Evolutionary conservation across 225 moss, liverwort and hornwort species (phyloP), one percentile per base, ranked within the genome.

Genomic region (Sphagnum contortum): DNA sequence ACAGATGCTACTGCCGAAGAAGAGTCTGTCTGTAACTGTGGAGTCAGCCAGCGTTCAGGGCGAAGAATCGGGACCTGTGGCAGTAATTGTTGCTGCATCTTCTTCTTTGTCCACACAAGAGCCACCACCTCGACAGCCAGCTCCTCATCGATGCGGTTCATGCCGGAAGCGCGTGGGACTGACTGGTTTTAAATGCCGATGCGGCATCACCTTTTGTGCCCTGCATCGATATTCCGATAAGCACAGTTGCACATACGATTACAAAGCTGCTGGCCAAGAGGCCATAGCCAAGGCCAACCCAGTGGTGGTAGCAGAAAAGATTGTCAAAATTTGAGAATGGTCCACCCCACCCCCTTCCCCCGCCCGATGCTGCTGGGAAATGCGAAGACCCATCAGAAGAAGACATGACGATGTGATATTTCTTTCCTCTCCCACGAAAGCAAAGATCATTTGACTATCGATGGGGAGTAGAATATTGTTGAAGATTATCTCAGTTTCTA

Each of bases 251-350:
- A 46, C 83, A 3, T 82, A 62, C 10, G 86, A 86, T 69, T 86
- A 86, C 55, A 86, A 82, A 75, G 66, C 86, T n/a, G 86, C 79
- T 1, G 86, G 86, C 0, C 86, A 82, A 59, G 86, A 77, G 76
- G 86, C 86, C 48, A 86, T 86, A 4, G 86, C 86, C 0, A 86
- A 86, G 64, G 86, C 86, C 11, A 86, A 86, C 66, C 86, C 86
- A 10, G 69, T 83, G 0, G 82, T 86, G 9, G 79, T 82, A 50
- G 86, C 86, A 2, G 83, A 83, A 0, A 86, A 86, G 59, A 76
- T 86, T 44, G 80, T 82, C 3, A 86, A 82, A 82, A 81, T 86
- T 60, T 86, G 82, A 74, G 4, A 52, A 71, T 49, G 60, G 48
- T 29, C 29, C 29, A 0, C 29, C 29, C 29, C 29, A 0, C 29